Base-by-base conservation (phyloP, 2,329 filamentous ascomycete species). In the Fusarium haematococcum region DNA sequence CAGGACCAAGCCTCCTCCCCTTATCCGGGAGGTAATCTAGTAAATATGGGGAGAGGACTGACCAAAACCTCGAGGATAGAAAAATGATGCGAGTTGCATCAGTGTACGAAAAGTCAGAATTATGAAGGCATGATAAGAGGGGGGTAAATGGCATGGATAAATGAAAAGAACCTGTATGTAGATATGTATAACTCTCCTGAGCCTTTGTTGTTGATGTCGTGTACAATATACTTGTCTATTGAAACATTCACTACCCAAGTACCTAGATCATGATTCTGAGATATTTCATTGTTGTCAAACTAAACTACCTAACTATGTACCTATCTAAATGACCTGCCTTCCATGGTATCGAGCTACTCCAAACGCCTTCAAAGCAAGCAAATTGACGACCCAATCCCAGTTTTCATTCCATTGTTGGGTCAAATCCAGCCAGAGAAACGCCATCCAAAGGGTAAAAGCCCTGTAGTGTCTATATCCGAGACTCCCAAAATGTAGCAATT, bases 271-370 rank as follows among this genome's bases (percentile, higher is more conserved):
- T 54, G n/a, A 10, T 54, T 32, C 10, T 20, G 27, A 54, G 18
- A 30, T 14, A n/a, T 30, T 32, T 54, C 11, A 11, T 5, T 32
- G 6, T 68, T 48, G 35, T 25, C 59, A 27, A 59, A 25, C 27
- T 60, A 72, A 52, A 23, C 58, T 23, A 65, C 23, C 45, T 20
- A 59, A 60, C 60, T 75, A 52, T 43, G 58, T 74, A 32, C 43
- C 58, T 74, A 41, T 62, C 58, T 73, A 72, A 57, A 67, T 32
- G 59, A n/a, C 32, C 37, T 32, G 48, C 59, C 35, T 56, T 65
- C 65, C 58, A 54, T 73, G 69, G 72, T 75, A 74, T 74, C 54
- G 37, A 70, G 39, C 64, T 61, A 64, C 69, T 67, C 71, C 72
- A 67, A 70, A 75, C 69, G 54, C 61, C 71, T 25, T 18, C 25